These are phyloP conservation scores for Chrysophaeum taylorii DNA, from an alignment of 352 stramenopile species.

Conservation along the genomic window DNA sequence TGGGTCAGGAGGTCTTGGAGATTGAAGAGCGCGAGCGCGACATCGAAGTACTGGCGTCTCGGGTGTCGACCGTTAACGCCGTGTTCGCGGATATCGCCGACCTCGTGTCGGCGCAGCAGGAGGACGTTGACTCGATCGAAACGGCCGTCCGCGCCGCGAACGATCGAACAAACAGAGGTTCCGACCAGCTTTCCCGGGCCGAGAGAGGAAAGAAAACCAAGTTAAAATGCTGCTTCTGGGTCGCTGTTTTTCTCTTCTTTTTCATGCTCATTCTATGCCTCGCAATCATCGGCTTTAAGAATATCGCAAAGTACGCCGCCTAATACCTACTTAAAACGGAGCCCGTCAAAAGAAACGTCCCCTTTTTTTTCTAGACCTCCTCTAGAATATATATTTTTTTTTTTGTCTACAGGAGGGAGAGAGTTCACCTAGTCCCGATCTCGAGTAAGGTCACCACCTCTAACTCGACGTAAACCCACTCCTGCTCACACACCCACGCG, in stretches of 20 bases:
- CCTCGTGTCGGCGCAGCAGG: constrained; percentile 3
- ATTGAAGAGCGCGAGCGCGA: too few relatives aligned
- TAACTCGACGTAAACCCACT: too few relatives aligned
- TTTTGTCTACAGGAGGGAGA: too few relatives aligned
- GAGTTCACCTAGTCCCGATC: too few relatives aligned
- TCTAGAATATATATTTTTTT: too few relatives aligned
- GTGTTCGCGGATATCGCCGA: constrained; percentile 3
- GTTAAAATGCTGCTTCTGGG: constrained; percentile 3
- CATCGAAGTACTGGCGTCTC: too few relatives aligned
- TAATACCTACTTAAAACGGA: neutral
- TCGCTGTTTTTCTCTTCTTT: neutral
- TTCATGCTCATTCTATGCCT: neutral
- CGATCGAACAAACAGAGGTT: neutral
- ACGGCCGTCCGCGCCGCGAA: neutral
- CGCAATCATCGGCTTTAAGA: neutral
- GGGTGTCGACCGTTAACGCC: neutral
- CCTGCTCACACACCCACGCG: too few relatives aligned
- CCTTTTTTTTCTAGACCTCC: too few relatives aligned
- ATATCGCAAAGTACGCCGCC: neutral
- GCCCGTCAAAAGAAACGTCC: too few relatives aligned
- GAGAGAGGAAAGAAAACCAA: neutral
- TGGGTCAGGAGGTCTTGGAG: too few relatives aligned
- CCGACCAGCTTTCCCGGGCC: neutral
- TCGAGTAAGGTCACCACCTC: too few relatives aligned
- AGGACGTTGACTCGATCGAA: constrained; percentile 9